Percentiles rank a stretch among this genome's conserved stretches.
phyloP scores from a whole-genome alignment of 768 basidiomycete genomes.

The Mycena vulgaris region DNA sequence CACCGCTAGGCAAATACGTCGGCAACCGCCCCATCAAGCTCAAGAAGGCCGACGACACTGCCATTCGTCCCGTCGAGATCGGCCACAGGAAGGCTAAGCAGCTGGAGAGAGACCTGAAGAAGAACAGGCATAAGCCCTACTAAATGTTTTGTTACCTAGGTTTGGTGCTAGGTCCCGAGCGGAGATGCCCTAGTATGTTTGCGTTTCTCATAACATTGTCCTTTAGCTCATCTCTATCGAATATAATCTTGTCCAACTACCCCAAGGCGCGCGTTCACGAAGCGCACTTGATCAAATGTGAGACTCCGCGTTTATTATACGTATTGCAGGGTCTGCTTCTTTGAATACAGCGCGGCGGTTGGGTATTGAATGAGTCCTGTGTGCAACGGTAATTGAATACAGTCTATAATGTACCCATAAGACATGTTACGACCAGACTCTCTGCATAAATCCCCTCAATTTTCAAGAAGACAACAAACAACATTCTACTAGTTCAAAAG shows the following conservation, averaged over 20 bases:
- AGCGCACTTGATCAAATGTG: neutral
- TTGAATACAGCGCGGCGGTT: no score
- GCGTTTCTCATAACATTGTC: constrained; percentile 24
- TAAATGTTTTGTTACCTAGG: constrained; percentile 48
- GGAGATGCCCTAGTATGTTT: constrained; percentile 18
- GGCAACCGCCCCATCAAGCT: constrained; percentile 97
- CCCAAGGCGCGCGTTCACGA: neutral
- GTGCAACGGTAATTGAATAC: no score
- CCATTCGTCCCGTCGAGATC: constrained; percentile 93
- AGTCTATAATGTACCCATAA: no score
- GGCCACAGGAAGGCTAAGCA: constrained; percentile 93
- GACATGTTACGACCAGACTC: no score
- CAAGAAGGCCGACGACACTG: constrained; percentile 91
- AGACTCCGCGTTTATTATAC: neutral
- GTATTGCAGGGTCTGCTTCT: no score
- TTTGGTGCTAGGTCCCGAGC: neutral
- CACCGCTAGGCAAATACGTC: constrained; percentile 88
- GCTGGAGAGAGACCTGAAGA: constrained; percentile 92
- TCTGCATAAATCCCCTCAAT: no score
- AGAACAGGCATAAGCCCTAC: constrained; percentile 92
- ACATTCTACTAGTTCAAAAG: no score
- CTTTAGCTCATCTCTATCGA: constrained; percentile 36
- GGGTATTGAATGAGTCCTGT: no score
- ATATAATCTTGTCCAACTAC: constrained; percentile 26
- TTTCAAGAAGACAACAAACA: no score